Base-by-base conservation (phyloP, 2,329 filamentous ascomycete species). In the Scedosporium apiospermum region DNA sequence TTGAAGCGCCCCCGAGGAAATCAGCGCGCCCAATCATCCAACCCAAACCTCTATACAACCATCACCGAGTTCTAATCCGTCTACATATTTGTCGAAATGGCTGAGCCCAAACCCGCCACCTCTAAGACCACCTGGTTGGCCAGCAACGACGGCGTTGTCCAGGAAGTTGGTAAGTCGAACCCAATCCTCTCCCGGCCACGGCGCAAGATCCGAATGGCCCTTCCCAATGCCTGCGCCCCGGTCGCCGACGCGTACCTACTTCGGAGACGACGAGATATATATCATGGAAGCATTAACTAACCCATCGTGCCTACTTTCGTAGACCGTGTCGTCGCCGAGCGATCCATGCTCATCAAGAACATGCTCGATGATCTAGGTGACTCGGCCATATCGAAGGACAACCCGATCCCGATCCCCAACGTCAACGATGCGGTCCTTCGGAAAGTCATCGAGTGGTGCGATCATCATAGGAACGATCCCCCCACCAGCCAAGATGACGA, bases 361-460 rank as follows among this genome's bases (percentile, higher is more conserved):
- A 88, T 99, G 88, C 84, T 99, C 57, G 93, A 96, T 73, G 95
- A 99, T 79, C 79, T 98, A 58, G 92, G 91, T 68, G 87, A 88
- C 26, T 76, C 83, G 68, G 72, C 73, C 23, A 75, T 83, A 41
- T 77, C 72, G 60, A 73, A 80, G 61, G 70, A 74, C 23, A 87
- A 93, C 72, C 83, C 89, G 2, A 93, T 99, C 61, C 93, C 95
- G 7, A 93, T 96, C 66, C 90, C 89, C 67, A 96, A 96, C 73
- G 88, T 98, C 68, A 96, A 96, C 74, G 93, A 97, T 74, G 85
- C 91, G 1, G 95, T 99, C 46, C 83, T 99, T 44, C 88, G 88
- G 75, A 99, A 99, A 80, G 95, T 99, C 38, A 88, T 99, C 70
- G 95, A 98, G 77, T 99, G 95, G 95, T 98, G 95, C 80, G 86